A percentile compares a stretch with the other conserved stretches of the same genome.
These are phyloP conservation scores for Cryphonectria nitschkei DNA, from an alignment of 2,329 filamentous ascomycete species.

Conservation along the genomic window DNA sequence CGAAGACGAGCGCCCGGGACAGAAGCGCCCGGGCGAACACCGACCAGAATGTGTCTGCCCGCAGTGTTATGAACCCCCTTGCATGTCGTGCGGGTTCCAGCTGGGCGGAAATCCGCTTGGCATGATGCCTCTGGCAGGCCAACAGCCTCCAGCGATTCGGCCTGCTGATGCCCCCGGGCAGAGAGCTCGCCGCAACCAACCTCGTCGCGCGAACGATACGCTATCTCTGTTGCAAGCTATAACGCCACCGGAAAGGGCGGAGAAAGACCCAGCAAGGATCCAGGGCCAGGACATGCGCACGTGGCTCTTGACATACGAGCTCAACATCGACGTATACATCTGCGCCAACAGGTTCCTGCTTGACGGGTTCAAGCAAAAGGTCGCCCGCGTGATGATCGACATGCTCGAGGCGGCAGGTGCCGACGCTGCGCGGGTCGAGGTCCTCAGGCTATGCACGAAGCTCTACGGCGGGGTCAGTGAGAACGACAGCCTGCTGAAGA, in stretches of 20 bases:
- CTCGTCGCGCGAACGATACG: conserved; percentile 22
- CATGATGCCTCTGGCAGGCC: conserved; percentile 30
- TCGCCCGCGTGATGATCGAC: conserved; percentile 49
- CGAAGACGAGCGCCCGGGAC: conserved; percentile 42
- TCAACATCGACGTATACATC: conserved; percentile 54
- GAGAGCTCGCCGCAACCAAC: conserved; percentile 18
- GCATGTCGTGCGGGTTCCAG: conserved; percentile 46
- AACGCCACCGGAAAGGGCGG: conserved; percentile 27
- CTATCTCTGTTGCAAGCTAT: conserved; percentile 23
- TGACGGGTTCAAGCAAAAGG: conserved; percentile 47
- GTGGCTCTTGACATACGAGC: conserved; percentile 51
- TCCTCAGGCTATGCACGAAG: conserved; percentile 48
- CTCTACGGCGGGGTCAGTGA: conserved; percentile 49
- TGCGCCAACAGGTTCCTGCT: conserved; percentile 53
- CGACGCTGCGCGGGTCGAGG: conserved; percentile 47
- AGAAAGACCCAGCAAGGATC: conserved; percentile 41
- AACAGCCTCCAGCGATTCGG: conserved; percentile 29
- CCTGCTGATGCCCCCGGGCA: conserved; percentile 27
- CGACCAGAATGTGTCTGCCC: conserved; percentile 50
- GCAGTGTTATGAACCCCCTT: conserved; percentile 46
- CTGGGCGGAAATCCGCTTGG: conserved; percentile 20
- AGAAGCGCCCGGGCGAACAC: conserved; percentile 50
- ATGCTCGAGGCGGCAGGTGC: conserved; percentile 49
- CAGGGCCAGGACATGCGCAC: conserved; percentile 49
- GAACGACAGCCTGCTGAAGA: conserved; percentile 48